Conservation (phyloP, 176 grass and related monocot genomes). For the Oryza glumipatula region DNA sequence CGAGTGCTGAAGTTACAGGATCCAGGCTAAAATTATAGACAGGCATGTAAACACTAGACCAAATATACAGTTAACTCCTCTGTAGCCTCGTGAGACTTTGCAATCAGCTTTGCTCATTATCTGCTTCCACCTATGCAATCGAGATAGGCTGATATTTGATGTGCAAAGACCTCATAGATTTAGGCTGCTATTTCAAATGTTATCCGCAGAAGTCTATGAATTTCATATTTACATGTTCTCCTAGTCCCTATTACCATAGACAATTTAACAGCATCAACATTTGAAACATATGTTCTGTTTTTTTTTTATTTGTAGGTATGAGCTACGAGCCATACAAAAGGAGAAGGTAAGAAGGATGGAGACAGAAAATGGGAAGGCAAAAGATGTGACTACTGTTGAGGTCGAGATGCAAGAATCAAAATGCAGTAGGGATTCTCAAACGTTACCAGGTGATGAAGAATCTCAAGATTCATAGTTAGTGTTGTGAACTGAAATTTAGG, state of each 20-base stretch:
- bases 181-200: background rate
- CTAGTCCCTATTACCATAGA: background rate
- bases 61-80: background rate
- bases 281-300: conserved; percentile 15
- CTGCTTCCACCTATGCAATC: background rate
- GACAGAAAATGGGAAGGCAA: conserved; percentile 49
- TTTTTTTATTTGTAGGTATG: conserved; percentile 52
- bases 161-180: conserved; percentile 22
- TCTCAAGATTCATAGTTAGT: conserved; percentile 37
- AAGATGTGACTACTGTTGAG: conserved; percentile 60
- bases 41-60: background rate
- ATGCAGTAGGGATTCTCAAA: conserved; percentile 39
- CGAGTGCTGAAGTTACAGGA: background rate
- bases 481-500: conserved; percentile 40
- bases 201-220: background rate
- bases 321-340: conserved; percentile 74
- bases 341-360: conserved; percentile 71
- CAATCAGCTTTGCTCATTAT: conserved; percentile 1
- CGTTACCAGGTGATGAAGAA: conserved; percentile 43
- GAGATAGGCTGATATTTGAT: background rate
- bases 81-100: background rate
- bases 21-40: background rate
- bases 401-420: conserved; percentile 93
- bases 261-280: background rate
- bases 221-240: conserved; percentile 6